A percentile compares a stretch with the other conserved stretches of the same genome.
Evolutionary conservation across 163 green algal species (phyloP).

Genomic region (Chloroidium sp.): DNA sequence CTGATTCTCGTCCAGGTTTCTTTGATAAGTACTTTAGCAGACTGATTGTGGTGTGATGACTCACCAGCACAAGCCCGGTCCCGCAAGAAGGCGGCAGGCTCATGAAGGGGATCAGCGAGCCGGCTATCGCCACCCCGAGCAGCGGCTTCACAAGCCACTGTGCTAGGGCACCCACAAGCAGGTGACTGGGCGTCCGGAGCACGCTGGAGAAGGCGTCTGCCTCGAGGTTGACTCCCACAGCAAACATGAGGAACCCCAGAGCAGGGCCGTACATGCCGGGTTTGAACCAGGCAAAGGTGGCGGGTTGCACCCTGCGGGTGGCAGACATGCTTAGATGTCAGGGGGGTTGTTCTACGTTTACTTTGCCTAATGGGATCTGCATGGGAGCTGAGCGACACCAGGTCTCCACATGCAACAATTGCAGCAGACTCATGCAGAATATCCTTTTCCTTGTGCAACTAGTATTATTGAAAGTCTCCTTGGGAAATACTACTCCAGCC

Average conservation of each 20-base stretch:
- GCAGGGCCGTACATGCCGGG: constrained; percentile 21
- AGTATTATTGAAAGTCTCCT: too few relatives aligned
- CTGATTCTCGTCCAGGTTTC: neutral
- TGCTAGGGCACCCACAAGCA: constrained; percentile 12
- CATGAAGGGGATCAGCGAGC: constrained; percentile 14
- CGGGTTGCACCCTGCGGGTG: constrained; percentile 9
- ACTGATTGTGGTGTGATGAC: neutral
- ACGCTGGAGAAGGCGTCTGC: constrained; percentile 14
- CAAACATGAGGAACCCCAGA: constrained; percentile 39
- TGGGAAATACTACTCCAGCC: neutral
- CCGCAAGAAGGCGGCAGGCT: constrained; percentile 18
- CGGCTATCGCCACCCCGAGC: constrained; percentile 13
- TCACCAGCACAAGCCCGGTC: constrained; percentile 28
- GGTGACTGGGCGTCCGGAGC: constrained; percentile 14
- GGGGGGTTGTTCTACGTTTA: too few relatives aligned
- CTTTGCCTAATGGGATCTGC: too few relatives aligned
- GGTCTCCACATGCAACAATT: too few relatives aligned
- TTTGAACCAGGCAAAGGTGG: constrained; percentile 20
- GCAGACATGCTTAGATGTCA: neutral
- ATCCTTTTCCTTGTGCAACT: too few relatives aligned
- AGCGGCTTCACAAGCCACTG: constrained; percentile 33
- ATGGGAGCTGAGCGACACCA: too few relatives aligned
- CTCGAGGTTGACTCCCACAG: constrained; percentile 31
- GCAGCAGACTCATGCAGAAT: too few relatives aligned
- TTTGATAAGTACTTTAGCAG: neutral